Conservation (phyloP, 768 basidiomycete genomes). For the Coprinellus micaceus region DNA sequence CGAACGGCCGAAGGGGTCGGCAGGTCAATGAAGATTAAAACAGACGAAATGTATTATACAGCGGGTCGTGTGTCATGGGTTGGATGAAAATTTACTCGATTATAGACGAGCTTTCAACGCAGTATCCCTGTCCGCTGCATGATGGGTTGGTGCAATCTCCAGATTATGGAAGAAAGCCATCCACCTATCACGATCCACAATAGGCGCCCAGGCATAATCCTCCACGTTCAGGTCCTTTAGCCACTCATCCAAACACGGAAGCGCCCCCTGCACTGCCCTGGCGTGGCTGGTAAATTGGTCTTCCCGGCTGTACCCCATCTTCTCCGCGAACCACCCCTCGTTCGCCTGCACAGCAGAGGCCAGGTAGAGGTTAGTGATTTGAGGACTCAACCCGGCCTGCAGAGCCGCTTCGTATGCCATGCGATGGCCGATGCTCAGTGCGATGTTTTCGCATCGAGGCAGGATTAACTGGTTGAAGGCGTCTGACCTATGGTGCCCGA, state of each 20-base stretch:
- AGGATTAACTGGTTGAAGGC: conserved; percentile 17
- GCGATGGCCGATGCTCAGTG: conserved; percentile 25
- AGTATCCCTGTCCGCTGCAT: neutral
- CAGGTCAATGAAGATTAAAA: no score
- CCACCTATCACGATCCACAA: neutral
- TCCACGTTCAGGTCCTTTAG: neutral
- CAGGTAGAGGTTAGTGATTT: neutral
- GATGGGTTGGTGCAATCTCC: neutral
- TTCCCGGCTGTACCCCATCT: neutral
- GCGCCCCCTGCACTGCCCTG: neutral
- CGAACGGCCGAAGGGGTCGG: no score
- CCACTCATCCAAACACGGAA: neutral
- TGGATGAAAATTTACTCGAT: no score
- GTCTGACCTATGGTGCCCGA: conserved; percentile 15
- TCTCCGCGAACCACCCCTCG: conserved; percentile 2
- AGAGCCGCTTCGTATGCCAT: conserved; percentile 28
- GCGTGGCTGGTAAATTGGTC: neutral
- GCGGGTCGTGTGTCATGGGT: no score
- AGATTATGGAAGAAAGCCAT: neutral
- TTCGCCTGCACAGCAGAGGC: neutral
- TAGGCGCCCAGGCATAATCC: conserved; percentile 1
- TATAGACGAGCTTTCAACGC: neutral
- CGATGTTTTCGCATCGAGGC: conserved; percentile 21
- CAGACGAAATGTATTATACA: no score
- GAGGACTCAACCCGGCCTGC: neutral